Evolutionary conservation across 2,329 filamentous ascomycete species (phyloP).

Genomic region (Zopfia rhizophila): DNA sequence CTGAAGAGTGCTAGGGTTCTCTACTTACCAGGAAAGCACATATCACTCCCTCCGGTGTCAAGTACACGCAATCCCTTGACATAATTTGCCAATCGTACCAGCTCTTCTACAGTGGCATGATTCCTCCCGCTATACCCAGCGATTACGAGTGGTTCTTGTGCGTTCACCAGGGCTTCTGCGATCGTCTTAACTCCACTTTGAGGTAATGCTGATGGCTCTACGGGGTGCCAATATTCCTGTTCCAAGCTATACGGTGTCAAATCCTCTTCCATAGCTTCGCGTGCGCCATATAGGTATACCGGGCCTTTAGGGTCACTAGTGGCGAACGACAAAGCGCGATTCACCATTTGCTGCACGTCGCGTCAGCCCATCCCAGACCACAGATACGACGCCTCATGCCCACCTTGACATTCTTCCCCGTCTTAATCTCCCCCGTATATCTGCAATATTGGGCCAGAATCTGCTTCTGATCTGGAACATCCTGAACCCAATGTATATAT

Average conservation of each 20-base stretch:
- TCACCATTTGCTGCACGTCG: conserved; percentile 74
- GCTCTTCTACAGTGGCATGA: conserved; percentile 67
- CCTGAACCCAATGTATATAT: conserved; percentile 88
- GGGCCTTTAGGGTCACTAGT: conserved; percentile 80
- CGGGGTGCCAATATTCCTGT: conserved; percentile 75
- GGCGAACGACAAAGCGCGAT: conserved; percentile 84
- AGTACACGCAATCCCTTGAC: conserved; percentile 76
- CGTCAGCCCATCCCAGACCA: conserved; percentile 17
- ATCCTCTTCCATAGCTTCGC: conserved; percentile 86
- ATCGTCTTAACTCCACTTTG: conserved; percentile 66
- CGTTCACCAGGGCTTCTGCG: conserved; percentile 69
- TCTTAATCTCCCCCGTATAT: conserved; percentile 84
- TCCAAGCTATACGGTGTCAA: conserved; percentile 69
- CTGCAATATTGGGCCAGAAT: conserved; percentile 88
- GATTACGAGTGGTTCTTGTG: conserved; percentile 74
- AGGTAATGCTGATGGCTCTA: conserved; percentile 73
- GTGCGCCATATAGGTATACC: conserved; percentile 79
- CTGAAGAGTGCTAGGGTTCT: background rate
- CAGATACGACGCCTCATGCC: conserved; percentile 4
- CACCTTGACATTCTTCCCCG: conserved; percentile 80
- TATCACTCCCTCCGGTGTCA: conserved; percentile 81
- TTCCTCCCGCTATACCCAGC: conserved; percentile 79
- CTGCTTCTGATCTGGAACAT: conserved; percentile 82
- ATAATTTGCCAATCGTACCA: conserved; percentile 74
- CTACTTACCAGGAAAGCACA: conserved; percentile 74